Percentiles rank a stretch among this genome's conserved stretches.
Conservation (phyloP, 495 filamentous ascomycete species). For the Tuber magnatum region DNA sequence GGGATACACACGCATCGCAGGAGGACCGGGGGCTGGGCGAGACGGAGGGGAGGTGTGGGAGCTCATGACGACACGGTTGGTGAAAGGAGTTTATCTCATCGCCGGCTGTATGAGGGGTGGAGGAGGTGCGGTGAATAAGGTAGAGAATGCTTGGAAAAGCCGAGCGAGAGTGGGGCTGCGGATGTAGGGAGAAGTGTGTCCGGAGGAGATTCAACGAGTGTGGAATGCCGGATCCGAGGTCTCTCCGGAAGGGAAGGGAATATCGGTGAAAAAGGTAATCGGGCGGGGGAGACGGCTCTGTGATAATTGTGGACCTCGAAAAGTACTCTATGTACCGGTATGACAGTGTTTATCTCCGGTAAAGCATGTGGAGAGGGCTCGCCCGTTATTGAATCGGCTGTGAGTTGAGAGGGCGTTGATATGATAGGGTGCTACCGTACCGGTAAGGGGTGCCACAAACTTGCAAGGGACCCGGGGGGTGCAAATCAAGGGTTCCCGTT, state of each 20-base stretch:
- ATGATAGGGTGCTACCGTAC: not conserved
- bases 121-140: constrained; percentile 9
- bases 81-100: constrained; percentile 22
- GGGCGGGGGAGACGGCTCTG: not conserved
- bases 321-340: no score
- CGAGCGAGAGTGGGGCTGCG: not conserved
- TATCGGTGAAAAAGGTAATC: not conserved
- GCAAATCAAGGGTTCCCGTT: not conserved
- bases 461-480: not conserved
- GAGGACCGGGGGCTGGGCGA: constrained; percentile 16
- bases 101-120: constrained; percentile 6
- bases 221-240: not conserved
- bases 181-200: not conserved
- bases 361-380: not conserved
- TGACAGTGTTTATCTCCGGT: not conserved
- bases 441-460: not conserved
- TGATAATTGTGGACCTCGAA: not conserved
- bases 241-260: not conserved
- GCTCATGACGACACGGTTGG: constrained; percentile 27
- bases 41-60: constrained; percentile 29
- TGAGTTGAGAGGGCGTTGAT: not conserved
- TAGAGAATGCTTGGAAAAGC: not conserved
- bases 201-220: constrained; percentile 19
- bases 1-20: constrained; percentile 45
- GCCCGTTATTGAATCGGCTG: not conserved